phyloP scores from a whole-genome alignment of 495 filamentous ascomycete species.

The Massariosphaeria phaeospora region DNA sequence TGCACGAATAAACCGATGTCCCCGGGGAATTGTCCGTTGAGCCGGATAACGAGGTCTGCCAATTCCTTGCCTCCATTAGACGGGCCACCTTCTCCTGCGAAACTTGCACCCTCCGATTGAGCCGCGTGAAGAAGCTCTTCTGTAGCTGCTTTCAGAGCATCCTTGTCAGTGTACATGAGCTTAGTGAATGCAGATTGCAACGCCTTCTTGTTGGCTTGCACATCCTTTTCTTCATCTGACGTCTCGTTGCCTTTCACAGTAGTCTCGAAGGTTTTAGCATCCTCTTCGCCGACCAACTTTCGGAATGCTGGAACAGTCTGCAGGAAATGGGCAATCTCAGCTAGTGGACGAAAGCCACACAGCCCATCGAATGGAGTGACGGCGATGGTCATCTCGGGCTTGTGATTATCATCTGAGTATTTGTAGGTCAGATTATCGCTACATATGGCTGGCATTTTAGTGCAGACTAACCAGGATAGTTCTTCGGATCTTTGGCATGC shows the following conservation, averaged over 20 bases:
- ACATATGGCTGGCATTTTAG: neutral
- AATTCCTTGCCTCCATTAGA: constrained; percentile 62
- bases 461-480: constrained; percentile 66
- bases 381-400: constrained; percentile 98
- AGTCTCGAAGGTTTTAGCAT: constrained; percentile 62
- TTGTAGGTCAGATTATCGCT: neutral
- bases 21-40: constrained; percentile 70
- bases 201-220: constrained; percentile 69
- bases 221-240: constrained; percentile 53
- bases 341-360: constrained; percentile 87
- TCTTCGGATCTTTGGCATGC: constrained; percentile 78
- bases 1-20: constrained; percentile 75
- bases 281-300: constrained; percentile 66
- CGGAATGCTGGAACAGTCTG: constrained; percentile 66
- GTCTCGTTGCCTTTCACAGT: constrained; percentile 61
- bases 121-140: constrained; percentile 67
- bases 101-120: constrained; percentile 54
- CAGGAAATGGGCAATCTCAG: constrained; percentile 83
- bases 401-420: constrained; percentile 86
- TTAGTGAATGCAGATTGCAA: constrained; percentile 67
- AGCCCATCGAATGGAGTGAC: constrained; percentile 93
- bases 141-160: constrained; percentile 58
- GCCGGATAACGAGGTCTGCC: constrained; percentile 65
- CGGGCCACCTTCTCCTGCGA: constrained; percentile 59
- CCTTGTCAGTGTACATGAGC: constrained; percentile 70